Evolutionary conservation across 164 flowering plant genomes (phyloP).

Genomic region (Saururus chinensis): DNA sequence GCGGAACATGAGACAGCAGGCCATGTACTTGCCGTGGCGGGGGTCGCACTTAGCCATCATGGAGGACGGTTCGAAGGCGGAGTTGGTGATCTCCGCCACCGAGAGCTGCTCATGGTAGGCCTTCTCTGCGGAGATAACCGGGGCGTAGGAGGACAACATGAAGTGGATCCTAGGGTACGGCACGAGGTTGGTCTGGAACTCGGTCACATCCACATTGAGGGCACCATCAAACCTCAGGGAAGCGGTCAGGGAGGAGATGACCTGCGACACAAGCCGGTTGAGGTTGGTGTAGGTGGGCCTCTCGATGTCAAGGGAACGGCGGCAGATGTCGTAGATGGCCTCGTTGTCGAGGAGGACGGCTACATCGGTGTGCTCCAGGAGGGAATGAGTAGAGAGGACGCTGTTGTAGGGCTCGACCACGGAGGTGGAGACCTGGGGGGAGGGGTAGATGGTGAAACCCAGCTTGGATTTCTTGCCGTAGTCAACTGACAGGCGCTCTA

Average conservation of each 20-base stretch:
- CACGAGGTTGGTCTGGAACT: constrained; percentile 54
- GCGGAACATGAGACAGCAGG: constrained; percentile 50
- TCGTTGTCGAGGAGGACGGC: constrained; percentile 48
- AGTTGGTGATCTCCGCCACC: constrained; percentile 51
- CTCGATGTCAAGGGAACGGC: constrained; percentile 48
- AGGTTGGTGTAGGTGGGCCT: constrained; percentile 56
- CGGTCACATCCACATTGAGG: constrained; percentile 46
- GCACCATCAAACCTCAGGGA: constrained; percentile 58
- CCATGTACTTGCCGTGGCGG: constrained; percentile 54
- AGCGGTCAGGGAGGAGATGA: constrained; percentile 49
- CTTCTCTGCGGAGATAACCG: constrained; percentile 48
- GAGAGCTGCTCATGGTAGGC: constrained; percentile 55
- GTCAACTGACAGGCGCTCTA: constrained; percentile 49
- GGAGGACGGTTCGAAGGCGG: constrained; percentile 50
- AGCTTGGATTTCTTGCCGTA: constrained; percentile 44
- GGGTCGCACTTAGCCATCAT: constrained; percentile 65
- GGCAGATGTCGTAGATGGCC: constrained; percentile 46
- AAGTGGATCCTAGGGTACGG: constrained; percentile 57
- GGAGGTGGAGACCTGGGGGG: constrained; percentile 50
- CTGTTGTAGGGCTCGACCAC: constrained; percentile 55
- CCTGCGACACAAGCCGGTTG: constrained; percentile 50
- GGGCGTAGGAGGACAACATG: constrained; percentile 55
- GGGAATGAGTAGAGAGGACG: constrained; percentile 48
- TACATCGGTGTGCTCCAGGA: constrained; percentile 49
- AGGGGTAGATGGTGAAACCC: constrained; percentile 49